phyloP scores from a whole-genome alignment of 2,329 filamentous ascomycete species.

The Colletotrichum tamarilloi region DNA sequence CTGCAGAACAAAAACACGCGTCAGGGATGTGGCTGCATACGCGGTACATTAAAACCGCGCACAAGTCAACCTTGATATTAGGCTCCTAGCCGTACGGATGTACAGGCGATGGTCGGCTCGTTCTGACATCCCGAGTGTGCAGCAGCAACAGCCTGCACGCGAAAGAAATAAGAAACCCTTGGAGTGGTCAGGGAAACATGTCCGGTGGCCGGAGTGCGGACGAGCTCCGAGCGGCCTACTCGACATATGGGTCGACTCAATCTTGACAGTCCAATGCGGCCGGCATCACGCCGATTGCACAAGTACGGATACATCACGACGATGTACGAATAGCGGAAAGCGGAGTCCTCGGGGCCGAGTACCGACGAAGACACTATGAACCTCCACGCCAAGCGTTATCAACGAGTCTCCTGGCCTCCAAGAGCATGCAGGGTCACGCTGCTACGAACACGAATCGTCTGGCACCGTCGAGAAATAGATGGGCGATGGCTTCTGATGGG shows the following conservation, averaged over 20 bases:
- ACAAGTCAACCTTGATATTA: constrained; percentile 11
- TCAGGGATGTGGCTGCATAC: constrained; percentile 23
- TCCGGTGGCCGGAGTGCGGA: constrained; percentile 15
- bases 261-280: constrained; percentile 14
- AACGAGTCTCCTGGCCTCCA: constrained; percentile 3
- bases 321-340: constrained; percentile 11
- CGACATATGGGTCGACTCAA: constrained; percentile 25
- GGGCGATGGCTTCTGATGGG: neutral
- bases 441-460: constrained; percentile 13
- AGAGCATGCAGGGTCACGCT: constrained; percentile 8
- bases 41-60: constrained; percentile 23
- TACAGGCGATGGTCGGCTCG: constrained; percentile 20
- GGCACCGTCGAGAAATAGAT: neutral
- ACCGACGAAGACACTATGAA: constrained; percentile 4
- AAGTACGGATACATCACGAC: neutral
- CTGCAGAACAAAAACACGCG: constrained; percentile 29
- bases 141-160: constrained; percentile 1
- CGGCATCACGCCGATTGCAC: constrained; percentile 22
- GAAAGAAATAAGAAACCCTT: neutral
- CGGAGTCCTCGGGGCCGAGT: constrained; percentile 30
- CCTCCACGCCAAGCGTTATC: constrained; percentile 9
- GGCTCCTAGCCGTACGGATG: neutral
- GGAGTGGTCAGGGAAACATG: neutral
- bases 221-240: constrained; percentile 21
- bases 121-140: neutral